A percentile compares a stretch with the other conserved stretches of the same genome.
These are phyloP conservation scores for Lipomyces yamadae DNA, from an alignment of 805 yeast species.

Conservation along the genomic window DNA sequence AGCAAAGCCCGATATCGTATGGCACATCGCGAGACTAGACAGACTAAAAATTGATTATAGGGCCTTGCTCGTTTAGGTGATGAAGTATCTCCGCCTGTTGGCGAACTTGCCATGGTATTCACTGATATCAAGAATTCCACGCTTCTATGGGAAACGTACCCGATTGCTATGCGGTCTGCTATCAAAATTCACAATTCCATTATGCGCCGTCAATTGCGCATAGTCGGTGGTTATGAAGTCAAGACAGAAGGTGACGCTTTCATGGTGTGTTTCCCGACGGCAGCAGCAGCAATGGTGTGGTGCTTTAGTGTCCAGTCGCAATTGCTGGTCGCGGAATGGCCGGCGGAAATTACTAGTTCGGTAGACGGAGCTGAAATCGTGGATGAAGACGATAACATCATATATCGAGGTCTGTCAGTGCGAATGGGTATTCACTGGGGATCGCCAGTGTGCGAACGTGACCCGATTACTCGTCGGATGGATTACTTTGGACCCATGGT, in stretches of 20 bases:
- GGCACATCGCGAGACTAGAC: background rate
- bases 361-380: constrained; percentile 82
- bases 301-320: constrained; percentile 91
- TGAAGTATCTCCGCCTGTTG: constrained; percentile 93
- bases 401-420: constrained; percentile 89
- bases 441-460: constrained; percentile 91
- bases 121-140: constrained; percentile 97
- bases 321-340: constrained; percentile 88
- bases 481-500: constrained; percentile 99
- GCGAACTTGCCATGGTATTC: constrained; percentile 92
- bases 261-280: constrained; percentile 95
- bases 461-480: constrained; percentile 94
- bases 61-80: constrained; percentile 38
- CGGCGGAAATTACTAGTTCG: constrained; percentile 82
- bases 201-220: constrained; percentile 90
- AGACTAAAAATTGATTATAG: constrained; percentile 39
- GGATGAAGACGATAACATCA: constrained; percentile 60
- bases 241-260: constrained; percentile 99
- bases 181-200: constrained; percentile 91
- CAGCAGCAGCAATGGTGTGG: constrained; percentile 89
- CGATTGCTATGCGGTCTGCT: constrained; percentile 94
- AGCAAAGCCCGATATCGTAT: background rate
- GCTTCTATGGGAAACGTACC: constrained; percentile 87
- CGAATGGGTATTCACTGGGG: constrained; percentile 99
- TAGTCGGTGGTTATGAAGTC: constrained; percentile 97